Conservation (phyloP, 371 early-diverging fungal species). For the Neoconidiobolus thromboides region DNA sequence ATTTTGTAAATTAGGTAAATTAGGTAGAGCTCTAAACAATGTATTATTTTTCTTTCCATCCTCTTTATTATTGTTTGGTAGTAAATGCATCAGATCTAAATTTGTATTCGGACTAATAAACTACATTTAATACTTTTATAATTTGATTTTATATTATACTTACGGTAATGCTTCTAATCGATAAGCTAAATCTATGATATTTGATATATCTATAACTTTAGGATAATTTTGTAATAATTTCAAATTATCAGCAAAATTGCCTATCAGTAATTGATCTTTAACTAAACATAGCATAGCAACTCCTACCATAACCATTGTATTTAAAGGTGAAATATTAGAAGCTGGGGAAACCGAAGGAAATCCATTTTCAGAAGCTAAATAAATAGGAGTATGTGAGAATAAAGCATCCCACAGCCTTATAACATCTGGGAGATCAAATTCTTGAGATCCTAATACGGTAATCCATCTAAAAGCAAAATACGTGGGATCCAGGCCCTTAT, state of each 20-base stretch:
- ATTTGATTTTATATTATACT: background rate
- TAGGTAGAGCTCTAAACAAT: too few species aligned
- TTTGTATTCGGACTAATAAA: background rate
- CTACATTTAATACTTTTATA: background rate
- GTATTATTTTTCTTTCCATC: too few species aligned
- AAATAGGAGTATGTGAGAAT: constrained; percentile 11
- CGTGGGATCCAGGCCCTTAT: constrained; percentile 46
- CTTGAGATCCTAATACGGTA: constrained; percentile 62
- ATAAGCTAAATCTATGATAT: background rate
- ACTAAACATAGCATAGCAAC: constrained; percentile 23
- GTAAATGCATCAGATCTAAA: constrained; percentile 3
- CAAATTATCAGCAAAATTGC: constrained; percentile 43
- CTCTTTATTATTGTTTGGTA: too few species aligned
- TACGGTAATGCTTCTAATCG: constrained; percentile 3
- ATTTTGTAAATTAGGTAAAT: too few species aligned
- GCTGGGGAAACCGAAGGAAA: constrained; percentile 33
- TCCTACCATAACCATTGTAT: constrained; percentile 55
- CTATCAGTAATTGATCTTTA: constrained; percentile 28
- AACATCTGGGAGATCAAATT: constrained; percentile 63
- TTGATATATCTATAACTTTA: background rate
- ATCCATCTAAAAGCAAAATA: constrained; percentile 76
- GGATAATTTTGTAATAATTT: constrained; percentile 26
- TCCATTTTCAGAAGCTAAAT: constrained; percentile 58
- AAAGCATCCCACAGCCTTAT: constrained; percentile 73
- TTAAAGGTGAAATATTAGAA: constrained; percentile 15